Evolutionary conservation across 2,329 filamentous ascomycete species (phyloP), one percentile per base, ranked within the genome.

Genomic region (Coniochaeta sp.): DNA sequence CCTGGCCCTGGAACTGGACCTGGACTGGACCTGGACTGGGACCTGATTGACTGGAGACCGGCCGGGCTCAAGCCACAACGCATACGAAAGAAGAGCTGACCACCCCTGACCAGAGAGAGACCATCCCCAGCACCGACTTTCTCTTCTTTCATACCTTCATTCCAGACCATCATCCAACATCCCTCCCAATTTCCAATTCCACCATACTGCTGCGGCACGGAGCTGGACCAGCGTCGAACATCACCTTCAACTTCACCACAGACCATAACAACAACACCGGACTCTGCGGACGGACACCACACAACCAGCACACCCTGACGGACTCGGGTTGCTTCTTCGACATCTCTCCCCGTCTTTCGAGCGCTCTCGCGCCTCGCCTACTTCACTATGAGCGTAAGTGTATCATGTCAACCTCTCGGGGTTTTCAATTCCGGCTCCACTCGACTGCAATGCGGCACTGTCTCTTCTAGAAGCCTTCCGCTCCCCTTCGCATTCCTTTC

Each of bases 381-480:
- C 28, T 54, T 57, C 70, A 79, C 70, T 64, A 81, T 81, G 79
- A 81, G 78, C 73, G 79, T 81, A 71, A 76, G 79, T 79, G 71
- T 74, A 71, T 73, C 66, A 66, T 59, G 65, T 61, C 62, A 62
- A 60, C 58, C 55, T 57, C 55, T 58, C 58, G 56, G 61, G 64
- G n/a, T n/a, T 65, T 66, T 67, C 63, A 63, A 60, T 63, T 59
- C 58, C 57, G 55, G 58, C 61, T 66, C 61, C 59, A 55, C 40
- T 32, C 19, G 36, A 26, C 32, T 47, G 42, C 22, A 17, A 26
- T 26, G 26, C 26, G n/a, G 24, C 12, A 30, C 26, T 38, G 54
- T 55, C 54, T 55, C 32, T 26, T 19, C 54, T 17, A n/a, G 30
- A 17, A 36, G 38, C 54, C 10, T 4, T 55, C 22, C 30, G 54